Conservation (phyloP, 306 rosid species). For the Gleditsia sinensis region DNA sequence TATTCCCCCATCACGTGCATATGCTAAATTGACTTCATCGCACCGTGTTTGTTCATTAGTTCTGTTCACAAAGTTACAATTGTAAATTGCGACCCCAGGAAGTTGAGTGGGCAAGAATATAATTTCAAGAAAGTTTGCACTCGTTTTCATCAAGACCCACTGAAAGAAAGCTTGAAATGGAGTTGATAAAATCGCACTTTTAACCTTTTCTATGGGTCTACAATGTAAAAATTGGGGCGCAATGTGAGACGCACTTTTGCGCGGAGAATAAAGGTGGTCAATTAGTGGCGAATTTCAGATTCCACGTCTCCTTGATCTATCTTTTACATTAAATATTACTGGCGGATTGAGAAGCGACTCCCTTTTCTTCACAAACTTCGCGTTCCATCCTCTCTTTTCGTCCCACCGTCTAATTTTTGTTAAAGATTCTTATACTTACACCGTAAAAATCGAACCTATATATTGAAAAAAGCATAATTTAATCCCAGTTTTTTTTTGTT, state of each 20-base stretch:
- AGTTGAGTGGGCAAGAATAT: neutral
- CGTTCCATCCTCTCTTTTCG: neutral
- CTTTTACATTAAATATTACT: neutral
- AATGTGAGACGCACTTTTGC: no score
- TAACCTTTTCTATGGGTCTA: neutral
- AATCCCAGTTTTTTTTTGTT: no score
- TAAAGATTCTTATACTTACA: neutral
- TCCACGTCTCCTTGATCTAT: neutral
- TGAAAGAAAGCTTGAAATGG: neutral
- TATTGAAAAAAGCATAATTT: no score
- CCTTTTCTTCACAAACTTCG: neutral
- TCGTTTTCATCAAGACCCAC: neutral
- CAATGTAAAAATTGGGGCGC: neutral
- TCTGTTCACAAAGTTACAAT: neutral
- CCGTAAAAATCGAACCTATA: no score
- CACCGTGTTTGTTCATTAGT: neutral
- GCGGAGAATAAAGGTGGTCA: neutral
- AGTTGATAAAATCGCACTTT: constrained; percentile 13
- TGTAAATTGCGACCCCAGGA: neutral
- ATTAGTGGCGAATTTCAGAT: neutral
- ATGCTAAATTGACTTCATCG: neutral
- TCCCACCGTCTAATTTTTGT: neutral
- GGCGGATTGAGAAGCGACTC: neutral
- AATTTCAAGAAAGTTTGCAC: neutral
- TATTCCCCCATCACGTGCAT: neutral